Evolutionary conservation across 768 basidiomycete genomes (phyloP).

Genomic region (Xerocomus brunneocitrinus): DNA sequence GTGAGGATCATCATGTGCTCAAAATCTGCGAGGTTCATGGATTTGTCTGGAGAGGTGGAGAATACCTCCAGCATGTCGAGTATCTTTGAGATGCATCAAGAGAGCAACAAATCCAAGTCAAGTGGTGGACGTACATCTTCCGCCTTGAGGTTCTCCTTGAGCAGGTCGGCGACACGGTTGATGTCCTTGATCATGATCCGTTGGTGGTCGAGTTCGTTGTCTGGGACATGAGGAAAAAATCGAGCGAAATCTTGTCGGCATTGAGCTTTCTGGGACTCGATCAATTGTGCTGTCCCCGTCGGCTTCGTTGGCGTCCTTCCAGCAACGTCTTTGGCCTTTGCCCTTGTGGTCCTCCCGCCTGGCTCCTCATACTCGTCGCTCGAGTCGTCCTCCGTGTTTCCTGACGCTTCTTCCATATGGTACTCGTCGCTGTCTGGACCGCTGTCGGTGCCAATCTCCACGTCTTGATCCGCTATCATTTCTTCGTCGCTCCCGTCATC

Average conservation of each 20-base stretch:
- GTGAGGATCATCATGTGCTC: constrained; percentile 68
- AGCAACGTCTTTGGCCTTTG: constrained; percentile 2
- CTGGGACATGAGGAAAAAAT: constrained; percentile 60
- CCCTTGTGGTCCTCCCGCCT: neutral
- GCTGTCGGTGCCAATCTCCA: constrained; percentile 21
- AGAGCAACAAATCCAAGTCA: neutral
- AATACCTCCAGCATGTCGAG: constrained; percentile 77
- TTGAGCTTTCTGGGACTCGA: constrained; percentile 47
- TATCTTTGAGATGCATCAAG: constrained; percentile 44
- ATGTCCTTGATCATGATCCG: constrained; percentile 67
- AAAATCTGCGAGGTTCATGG: constrained; percentile 66
- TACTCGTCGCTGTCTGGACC: constrained; percentile 31
- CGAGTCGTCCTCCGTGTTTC: constrained; percentile 23
- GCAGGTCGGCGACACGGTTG: constrained; percentile 49
- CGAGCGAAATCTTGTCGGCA: constrained; percentile 61
- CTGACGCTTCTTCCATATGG: constrained; percentile 20
- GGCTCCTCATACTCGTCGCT: constrained; percentile 31
- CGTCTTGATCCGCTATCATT: constrained; percentile 11
- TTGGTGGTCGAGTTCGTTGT: constrained; percentile 45
- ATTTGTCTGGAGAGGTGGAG: constrained; percentile 64
- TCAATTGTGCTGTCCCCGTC: constrained; percentile 28
- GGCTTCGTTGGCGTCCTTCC: neutral
- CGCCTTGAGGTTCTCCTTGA: constrained; percentile 67
- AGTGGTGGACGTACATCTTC: constrained; percentile 54
- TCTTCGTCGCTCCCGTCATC: constrained; percentile 22